Evolutionary conservation across 768 basidiomycete species (phyloP), one percentile per base, ranked within the genome.

Genomic region (Tephrocybe sp.): DNA sequence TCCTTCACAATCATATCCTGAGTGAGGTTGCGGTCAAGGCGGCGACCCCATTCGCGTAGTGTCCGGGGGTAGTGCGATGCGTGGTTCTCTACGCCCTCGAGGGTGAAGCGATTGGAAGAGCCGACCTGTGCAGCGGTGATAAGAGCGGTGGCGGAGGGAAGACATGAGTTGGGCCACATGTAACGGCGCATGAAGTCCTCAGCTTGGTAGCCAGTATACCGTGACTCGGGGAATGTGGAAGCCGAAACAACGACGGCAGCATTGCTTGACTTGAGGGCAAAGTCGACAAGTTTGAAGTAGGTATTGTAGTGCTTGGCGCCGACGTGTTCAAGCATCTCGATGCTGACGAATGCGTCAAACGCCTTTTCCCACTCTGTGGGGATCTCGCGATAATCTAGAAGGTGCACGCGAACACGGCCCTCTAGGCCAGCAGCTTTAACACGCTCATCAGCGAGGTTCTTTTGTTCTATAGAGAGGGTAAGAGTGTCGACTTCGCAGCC

Each of bases 371-470:
- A 95, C 44, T 86, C 79, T n/a, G 80, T 68, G 11, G 88, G 86
- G 21, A 91, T 86, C 55, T 91, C 89, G 33, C 93, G 82, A 65
- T 95, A 97, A 64, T 95, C 93, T 71, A 94, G 77, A 36, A 95
- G 74, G 64, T 94, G 91, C 7, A 95, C 90, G 4, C 86, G 84
- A 58, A 95, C 82, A 46, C 77, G 77, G 43, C 76, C 75, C 54
- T 83, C 72, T 27, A 90, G 71, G 34, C 89, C 89, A 3, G 87
- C 88, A 15, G 69, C 80, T 49, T 69, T 76, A 63, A 94, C 79
- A 42, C 92, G 81, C 61, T 91, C 88, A 60, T 94, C 91, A 12
- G 92, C 93, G 41, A 95, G 80, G 18, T 70, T 73, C 64, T 94
- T 93, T 66, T 95, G 93, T 67, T 94, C 89, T 38, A 84, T 67